These are phyloP conservation scores for Brettanomyces nanus DNA, from an alignment of 805 yeast genomes.

Conservation along the genomic window DNA sequence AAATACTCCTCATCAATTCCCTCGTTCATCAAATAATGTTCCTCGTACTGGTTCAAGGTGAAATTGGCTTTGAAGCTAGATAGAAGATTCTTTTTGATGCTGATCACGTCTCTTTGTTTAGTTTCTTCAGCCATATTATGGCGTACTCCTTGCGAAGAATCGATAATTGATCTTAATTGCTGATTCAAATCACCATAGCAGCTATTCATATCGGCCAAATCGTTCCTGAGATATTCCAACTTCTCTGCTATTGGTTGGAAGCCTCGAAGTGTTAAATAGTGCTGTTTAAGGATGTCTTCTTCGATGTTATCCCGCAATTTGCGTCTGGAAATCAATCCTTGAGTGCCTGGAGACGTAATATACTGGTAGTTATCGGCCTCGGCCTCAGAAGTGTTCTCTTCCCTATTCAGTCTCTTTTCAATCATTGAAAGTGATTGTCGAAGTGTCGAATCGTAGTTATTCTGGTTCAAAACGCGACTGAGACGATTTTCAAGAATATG, in stretches of 20 bases:
- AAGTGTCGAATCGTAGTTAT: constrained; percentile 32
- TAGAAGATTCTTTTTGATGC: constrained; percentile 46
- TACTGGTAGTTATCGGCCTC: constrained; percentile 18
- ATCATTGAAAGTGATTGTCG: constrained; percentile 21
- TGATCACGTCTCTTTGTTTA: constrained; percentile 26
- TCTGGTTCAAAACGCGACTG: constrained; percentile 39
- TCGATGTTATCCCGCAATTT: constrained; percentile 54
- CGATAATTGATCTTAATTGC: constrained; percentile 22
- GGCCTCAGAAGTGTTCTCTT: constrained; percentile 2
- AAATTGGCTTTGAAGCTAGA: constrained; percentile 50
- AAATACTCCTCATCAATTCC: constrained; percentile 46
- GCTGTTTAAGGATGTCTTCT: constrained; percentile 48
- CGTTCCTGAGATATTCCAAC: constrained; percentile 25
- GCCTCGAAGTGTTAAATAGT: constrained; percentile 38
- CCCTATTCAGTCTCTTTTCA: neutral
- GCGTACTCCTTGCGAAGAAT: constrained; percentile 13
- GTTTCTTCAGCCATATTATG: constrained; percentile 17
- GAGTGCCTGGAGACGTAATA: constrained; percentile 22
- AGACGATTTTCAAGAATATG: constrained; percentile 35
- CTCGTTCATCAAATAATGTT: constrained; percentile 42
- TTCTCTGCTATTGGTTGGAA: constrained; percentile 37
- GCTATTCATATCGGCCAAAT: constrained; percentile 19
- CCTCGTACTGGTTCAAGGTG: constrained; percentile 65
- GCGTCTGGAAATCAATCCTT: constrained; percentile 54
- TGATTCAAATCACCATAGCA: constrained; percentile 16